Evolutionary conservation across 1,284 basidiomycete genomes (phyloP).

Genomic region (Naganishia sp.): DNA sequence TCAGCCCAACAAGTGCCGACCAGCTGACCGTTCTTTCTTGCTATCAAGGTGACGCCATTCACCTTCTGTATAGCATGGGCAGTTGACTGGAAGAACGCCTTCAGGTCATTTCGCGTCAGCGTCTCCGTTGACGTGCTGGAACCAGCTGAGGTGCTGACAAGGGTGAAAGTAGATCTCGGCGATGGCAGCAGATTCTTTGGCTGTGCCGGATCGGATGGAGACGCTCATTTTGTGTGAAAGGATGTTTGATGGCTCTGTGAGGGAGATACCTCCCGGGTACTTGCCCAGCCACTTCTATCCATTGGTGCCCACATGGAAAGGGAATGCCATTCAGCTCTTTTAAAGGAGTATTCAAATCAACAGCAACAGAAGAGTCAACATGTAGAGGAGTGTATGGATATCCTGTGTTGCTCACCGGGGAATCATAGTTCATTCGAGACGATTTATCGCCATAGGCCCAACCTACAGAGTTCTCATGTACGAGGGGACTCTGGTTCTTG

Average conservation of each 20-base stretch:
- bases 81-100: slow-evolving; percentile 4
- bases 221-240: slow-evolving; percentile 5
- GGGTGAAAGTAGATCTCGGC: slow-evolving; percentile 20
- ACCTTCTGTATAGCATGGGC: neutral
- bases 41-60: slow-evolving; percentile 7
- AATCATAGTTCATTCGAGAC: too few relatives aligned
- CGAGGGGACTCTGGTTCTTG: too few relatives aligned
- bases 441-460: too few relatives aligned
- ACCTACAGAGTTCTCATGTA: too few relatives aligned
- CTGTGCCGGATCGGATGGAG: slow-evolving; percentile 13
- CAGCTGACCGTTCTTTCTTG: slow-evolving; percentile 4
- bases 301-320: too few relatives aligned
- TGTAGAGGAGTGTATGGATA: too few relatives aligned
- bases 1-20: slow-evolving; percentile 14
- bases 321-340: too few relatives aligned
- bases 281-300: too few relatives aligned
- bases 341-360: too few relatives aligned
- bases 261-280: neutral
- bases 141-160: slow-evolving; percentile 10
- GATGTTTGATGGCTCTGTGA: neutral
- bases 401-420: too few relatives aligned
- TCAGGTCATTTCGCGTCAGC: slow-evolving; percentile 9
- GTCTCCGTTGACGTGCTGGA: slow-evolving; percentile 22
- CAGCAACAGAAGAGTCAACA: too few relatives aligned
- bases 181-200: slow-evolving; percentile 3